phyloP scores from a whole-genome alignment of 805 yeast species.

The Cyberlindnera xishuangbannaensis region DNA sequence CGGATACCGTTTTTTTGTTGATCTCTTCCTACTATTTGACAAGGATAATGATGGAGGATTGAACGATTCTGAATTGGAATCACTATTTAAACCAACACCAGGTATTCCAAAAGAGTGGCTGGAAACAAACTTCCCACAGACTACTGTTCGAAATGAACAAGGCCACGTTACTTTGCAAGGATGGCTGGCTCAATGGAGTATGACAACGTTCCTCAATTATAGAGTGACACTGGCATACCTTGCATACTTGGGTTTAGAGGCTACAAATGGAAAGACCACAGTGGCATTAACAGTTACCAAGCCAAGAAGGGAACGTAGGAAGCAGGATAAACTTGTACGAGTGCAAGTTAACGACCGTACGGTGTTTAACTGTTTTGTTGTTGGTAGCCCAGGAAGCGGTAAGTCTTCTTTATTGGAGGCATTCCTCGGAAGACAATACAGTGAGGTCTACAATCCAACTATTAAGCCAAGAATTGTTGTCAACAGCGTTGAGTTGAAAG shows the following conservation, averaged over 20 bases:
- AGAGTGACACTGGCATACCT: constrained; percentile 81
- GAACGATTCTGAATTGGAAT: constrained; percentile 60
- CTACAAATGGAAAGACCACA: constrained; percentile 25
- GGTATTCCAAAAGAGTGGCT: constrained; percentile 88
- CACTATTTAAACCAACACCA: constrained; percentile 83
- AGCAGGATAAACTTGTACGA: constrained; percentile 62
- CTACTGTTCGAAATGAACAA: constrained; percentile 85
- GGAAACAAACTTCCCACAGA: constrained; percentile 76
- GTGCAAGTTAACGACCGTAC: constrained; percentile 74
- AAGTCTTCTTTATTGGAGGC: constrained; percentile 80
- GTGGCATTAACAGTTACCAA: constrained; percentile 74
- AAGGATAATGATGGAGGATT: constrained; percentile 96
- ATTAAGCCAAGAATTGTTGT: constrained; percentile 77
- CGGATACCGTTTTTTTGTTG: constrained; percentile 90
- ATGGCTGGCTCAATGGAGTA: constrained; percentile 98
- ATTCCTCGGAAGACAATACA: constrained; percentile 68
- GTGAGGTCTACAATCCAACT: constrained; percentile 74
- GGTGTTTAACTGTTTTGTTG: constrained; percentile 82
- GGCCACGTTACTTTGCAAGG: constrained; percentile 93
- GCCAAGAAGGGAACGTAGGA: constrained; percentile 62
- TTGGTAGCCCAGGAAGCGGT: constrained; percentile 86
- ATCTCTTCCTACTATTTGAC: constrained; percentile 80
- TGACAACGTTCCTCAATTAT: constrained; percentile 86
- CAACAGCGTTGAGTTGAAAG: constrained; percentile 86
- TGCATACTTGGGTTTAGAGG: constrained; percentile 84